Percentiles rank a stretch among this genome's conserved stretches.
phyloP scores from a whole-genome alignment of 2,329 filamentous ascomycete genomes.

The Ophiosphaerella herpotricha region DNA sequence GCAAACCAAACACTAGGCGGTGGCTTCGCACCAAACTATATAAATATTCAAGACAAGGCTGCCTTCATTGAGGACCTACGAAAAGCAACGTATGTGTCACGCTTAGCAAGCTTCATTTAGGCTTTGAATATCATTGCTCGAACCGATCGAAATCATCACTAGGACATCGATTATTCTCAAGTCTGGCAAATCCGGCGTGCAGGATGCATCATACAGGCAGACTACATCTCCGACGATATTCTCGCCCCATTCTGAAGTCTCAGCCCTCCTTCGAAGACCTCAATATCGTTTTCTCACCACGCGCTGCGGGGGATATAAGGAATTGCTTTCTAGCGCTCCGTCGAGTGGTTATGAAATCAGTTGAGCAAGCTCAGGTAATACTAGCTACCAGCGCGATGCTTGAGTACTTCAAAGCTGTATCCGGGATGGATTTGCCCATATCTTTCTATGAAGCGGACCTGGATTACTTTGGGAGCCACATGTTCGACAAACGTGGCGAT shows the following conservation, averaged over 20 bases:
- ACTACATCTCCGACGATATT: slow-evolving; percentile 65
- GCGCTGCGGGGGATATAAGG: slow-evolving; percentile 60
- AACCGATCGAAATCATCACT: slow-evolving; percentile 62
- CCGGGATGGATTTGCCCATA: slow-evolving; percentile 64
- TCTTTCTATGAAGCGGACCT: slow-evolving; percentile 73
- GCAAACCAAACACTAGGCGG: slow-evolving; percentile 55
- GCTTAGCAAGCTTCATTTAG: slow-evolving; percentile 67
- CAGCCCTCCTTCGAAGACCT: slow-evolving; percentile 50
- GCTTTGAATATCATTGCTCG: slow-evolving; percentile 67
- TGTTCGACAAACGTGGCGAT: slow-evolving; percentile 64
- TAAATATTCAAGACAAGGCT: slow-evolving; percentile 40
- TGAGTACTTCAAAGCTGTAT: slow-evolving; percentile 70
- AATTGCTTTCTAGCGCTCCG: slow-evolving; percentile 59
- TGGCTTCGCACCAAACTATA: slow-evolving; percentile 47
- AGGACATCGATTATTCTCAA: slow-evolving; percentile 60
- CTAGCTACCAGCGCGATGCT: slow-evolving; percentile 65
- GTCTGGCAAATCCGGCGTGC: slow-evolving; percentile 68
- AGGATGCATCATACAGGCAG: slow-evolving; percentile 73
- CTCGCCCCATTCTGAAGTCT: slow-evolving; percentile 54
- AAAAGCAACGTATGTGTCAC: slow-evolving; percentile 65
- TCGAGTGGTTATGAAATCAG: slow-evolving; percentile 58
- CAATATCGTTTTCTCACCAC: slow-evolving; percentile 47
- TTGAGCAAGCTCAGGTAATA: slow-evolving; percentile 63
- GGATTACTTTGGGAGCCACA: slow-evolving; percentile 72
- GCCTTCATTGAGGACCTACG: slow-evolving; percentile 62